Base-by-base conservation (phyloP, 441 rosid species). In the Corymbia citriodora region DNA sequence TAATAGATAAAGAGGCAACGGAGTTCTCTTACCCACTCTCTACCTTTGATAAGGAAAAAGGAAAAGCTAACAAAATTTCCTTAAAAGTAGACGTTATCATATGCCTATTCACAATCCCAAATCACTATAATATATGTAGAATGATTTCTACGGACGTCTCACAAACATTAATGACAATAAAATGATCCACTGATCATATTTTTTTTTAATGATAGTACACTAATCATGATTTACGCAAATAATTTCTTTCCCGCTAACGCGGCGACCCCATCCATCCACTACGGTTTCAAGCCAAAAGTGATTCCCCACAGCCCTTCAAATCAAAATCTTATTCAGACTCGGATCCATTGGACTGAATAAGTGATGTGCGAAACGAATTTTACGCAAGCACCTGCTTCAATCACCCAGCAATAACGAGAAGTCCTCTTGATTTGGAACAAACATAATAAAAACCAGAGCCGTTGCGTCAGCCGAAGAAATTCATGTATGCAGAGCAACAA, bases 81-180 rank as follows among this genome's bases (percentile, higher is more conserved):
- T 25, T 0, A 0, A 59, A 59, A 2, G 65, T 59, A 10, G n/a
- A 59, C n/a, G 25, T 14, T 29, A 59, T 59, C 14, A 59, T 59
- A 25, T 59, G 45, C 65, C 65, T 59, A 59, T 10, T 27, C 14
- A 3, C 65, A 59, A 59, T 25, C 65, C 65, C 14, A 25, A 25
- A 25, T 59, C 65, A 59, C n/a, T 59, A 25, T 10, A 59, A 25
- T 25, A 59, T 25, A 5, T 25, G 65, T 0, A 25, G 65, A 13
- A 59, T 55, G 59, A 55, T 55, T 59, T 6, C 65, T 59, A 2
- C n/a, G 25, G 25, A 59, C n/a, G 25, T 59, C 65, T 25, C 65
- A 0, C 65, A 29, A 59, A 59, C 23, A 25, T 59, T 59, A 59
- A 59, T 59, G 63, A 10, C 29, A 4, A 57, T 57, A 59, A 59